These are phyloP conservation scores for Nakaseomyces uthaithaninus DNA, from an alignment of 1,139 yeast genomes.

Conservation along the genomic window DNA sequence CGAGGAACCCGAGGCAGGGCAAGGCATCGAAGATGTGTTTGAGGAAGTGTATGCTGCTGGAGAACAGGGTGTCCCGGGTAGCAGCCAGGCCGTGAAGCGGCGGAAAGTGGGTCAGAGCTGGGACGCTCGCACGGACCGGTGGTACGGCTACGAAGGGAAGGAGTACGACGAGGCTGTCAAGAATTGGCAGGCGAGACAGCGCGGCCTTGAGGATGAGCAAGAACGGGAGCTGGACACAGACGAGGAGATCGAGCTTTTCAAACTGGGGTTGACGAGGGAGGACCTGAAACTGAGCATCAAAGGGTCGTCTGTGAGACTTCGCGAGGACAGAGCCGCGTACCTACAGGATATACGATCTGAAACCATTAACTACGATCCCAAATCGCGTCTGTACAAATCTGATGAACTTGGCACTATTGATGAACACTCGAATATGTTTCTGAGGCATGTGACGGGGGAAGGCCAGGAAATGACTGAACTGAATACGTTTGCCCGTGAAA, in stretches of 20 bases:
- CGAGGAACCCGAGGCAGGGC: conserved; percentile 26
- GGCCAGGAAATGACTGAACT: conserved; percentile 25
- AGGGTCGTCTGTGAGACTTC: conserved; percentile 22
- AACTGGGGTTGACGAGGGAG: conserved; percentile 22
- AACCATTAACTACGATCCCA: conserved; percentile 31
- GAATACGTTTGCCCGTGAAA: conserved; percentile 21
- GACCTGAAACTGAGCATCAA: conserved; percentile 14
- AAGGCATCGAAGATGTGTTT: conserved; percentile 26
- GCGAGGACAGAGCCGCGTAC: conserved; percentile 32
- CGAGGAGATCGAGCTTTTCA: conserved; percentile 27
- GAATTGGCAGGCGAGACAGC: conserved; percentile 16
- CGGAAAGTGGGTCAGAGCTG: conserved; percentile 13
- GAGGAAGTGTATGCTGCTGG: conserved; percentile 7
- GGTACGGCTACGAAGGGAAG: conserved; percentile 30
- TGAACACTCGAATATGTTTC: conserved; percentile 31
- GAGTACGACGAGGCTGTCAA: conserved; percentile 22
- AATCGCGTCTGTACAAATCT: conserved; percentile 30
- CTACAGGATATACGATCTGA: conserved; percentile 25
- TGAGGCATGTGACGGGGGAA: conserved; percentile 31
- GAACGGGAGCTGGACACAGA: conserved; percentile 21
- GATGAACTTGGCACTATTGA: conserved; percentile 28
- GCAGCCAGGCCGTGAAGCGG: conserved; percentile 10
- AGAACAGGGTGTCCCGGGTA: background rate
- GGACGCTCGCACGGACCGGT: conserved; percentile 31
- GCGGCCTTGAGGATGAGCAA: conserved; percentile 1